phyloP scores from a whole-genome alignment of 2,329 filamentous ascomycete species.

The Fusarium redolens region DNA sequence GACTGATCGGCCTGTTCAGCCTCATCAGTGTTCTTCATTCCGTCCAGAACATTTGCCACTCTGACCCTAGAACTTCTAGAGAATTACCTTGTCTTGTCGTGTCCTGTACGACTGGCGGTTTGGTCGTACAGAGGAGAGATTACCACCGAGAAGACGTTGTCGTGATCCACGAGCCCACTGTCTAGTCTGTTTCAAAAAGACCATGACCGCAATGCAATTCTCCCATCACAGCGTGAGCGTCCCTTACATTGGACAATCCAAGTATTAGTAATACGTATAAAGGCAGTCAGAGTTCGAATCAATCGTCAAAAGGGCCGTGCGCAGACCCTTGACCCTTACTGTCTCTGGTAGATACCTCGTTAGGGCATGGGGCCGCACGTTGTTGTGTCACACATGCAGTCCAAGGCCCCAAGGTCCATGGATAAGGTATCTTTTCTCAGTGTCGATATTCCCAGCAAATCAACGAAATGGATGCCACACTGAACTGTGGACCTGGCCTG shows the following conservation, averaged over 20 bases:
- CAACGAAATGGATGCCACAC: constrained; percentile 18
- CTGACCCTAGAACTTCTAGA: neutral
- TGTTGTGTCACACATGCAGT: constrained; percentile 40
- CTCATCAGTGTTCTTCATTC: constrained; percentile 35
- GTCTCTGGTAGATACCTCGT: constrained; percentile 37
- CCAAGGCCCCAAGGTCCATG: neutral
- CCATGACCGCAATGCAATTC: constrained; percentile 11
- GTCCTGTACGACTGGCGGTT: neutral
- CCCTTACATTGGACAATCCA: constrained; percentile 17
- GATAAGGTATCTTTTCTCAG: constrained; percentile 20
- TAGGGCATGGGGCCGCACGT: constrained; percentile 44
- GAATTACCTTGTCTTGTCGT: neutral
- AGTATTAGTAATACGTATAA: constrained; percentile 40
- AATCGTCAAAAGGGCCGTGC: constrained; percentile 38
- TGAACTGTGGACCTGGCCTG: neutral
- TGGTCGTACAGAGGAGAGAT: constrained; percentile 5
- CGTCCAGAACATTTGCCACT: constrained; percentile 38
- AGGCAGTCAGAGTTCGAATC: constrained; percentile 4
- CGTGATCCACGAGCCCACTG: constrained; percentile 24
- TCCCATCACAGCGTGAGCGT: constrained; percentile 24
- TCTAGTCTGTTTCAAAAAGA: constrained; percentile 36
- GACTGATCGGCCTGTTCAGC: constrained; percentile 26
- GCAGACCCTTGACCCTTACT: constrained; percentile 35
- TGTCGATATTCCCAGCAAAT: constrained; percentile 18
- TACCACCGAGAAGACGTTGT: constrained; percentile 16